These are phyloP conservation scores for Clonostachys byssicola DNA, from an alignment of 2,329 filamentous ascomycete genomes.

Conservation along the genomic window DNA sequence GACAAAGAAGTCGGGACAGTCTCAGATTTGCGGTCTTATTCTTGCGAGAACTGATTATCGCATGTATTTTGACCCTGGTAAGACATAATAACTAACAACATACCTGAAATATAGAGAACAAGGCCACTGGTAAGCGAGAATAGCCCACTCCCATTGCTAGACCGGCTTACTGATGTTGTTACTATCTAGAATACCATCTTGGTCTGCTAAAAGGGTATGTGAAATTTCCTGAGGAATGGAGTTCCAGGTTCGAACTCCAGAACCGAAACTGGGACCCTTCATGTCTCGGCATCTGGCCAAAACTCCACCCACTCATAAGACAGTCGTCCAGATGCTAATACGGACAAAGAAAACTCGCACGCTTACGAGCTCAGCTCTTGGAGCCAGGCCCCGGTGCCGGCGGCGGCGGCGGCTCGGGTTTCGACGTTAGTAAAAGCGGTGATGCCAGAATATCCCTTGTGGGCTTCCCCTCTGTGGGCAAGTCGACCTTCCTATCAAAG, in stretches of 20 bases:
- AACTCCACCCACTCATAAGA: neutral
- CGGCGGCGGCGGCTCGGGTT: conserved; percentile 75
- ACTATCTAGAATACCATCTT: conserved; percentile 82
- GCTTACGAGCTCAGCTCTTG: conserved; percentile 87
- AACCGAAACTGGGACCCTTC: neutral
- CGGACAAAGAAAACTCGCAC: conserved; percentile 77
- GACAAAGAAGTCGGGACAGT: no score
- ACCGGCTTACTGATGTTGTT: no score
- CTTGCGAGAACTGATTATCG: no score
- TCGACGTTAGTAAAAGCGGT: conserved; percentile 92
- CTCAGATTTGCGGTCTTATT: no score
- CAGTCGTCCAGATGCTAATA: no score
- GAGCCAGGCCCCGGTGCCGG: conserved; percentile 82
- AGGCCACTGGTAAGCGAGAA: conserved; percentile 79
- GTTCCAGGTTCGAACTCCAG: no score
- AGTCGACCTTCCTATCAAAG: conserved; percentile 98
- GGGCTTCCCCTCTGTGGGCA: conserved; percentile 97
- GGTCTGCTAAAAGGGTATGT: conserved; percentile 91
- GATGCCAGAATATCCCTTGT: conserved; percentile 96
- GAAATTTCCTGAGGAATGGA: neutral
- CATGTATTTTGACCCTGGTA: no score
- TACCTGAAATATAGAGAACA: conserved; percentile 68
- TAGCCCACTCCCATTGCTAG: no score
- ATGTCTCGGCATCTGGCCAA: neutral
- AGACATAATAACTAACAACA: no score